These are phyloP conservation scores for Macrolepiota fuliginosa DNA, from an alignment of 768 basidiomycete genomes.

Conservation along the genomic window DNA sequence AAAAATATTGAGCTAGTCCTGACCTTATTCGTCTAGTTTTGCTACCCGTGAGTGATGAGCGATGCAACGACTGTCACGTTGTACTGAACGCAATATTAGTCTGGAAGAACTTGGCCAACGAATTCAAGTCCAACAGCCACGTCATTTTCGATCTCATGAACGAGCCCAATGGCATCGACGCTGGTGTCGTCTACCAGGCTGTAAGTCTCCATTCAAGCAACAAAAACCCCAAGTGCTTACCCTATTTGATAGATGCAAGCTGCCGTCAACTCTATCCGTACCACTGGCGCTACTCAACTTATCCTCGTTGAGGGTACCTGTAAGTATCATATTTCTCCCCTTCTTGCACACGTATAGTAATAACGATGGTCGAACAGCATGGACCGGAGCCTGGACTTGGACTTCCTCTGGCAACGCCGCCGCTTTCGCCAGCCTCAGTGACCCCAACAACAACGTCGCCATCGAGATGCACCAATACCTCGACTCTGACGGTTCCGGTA, in stretches of 20 bases:
- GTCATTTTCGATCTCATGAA: constrained; percentile 69
- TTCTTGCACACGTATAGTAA: not conserved
- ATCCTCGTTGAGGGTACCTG: constrained; percentile 41
- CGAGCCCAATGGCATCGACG: constrained; percentile 61
- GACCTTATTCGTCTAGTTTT: constrained; percentile 31
- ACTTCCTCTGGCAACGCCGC: constrained; percentile 50
- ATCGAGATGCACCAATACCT: constrained; percentile 74
- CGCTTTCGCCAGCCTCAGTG: constrained; percentile 49
- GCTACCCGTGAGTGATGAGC: constrained; percentile 38
- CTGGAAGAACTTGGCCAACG: constrained; percentile 55
- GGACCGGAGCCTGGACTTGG: constrained; percentile 65
- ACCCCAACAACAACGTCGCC: constrained; percentile 61
- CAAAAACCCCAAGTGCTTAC: not conserved
- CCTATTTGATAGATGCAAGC: constrained; percentile 48
- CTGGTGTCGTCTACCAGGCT: constrained; percentile 46
- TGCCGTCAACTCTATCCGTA: constrained; percentile 62
- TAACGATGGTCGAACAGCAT: constrained; percentile 32
- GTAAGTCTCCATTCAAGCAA: constrained; percentile 23
- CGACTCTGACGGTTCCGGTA: constrained; percentile 62
- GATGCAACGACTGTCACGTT: not conserved
- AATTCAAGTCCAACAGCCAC: constrained; percentile 49
- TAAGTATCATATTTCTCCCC: not conserved
- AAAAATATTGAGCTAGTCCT: not conserved
- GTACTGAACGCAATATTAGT: constrained; percentile 27
- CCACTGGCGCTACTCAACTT: constrained; percentile 58